A percentile compares a stretch with the other conserved stretches of the same genome.
phyloP scores from a whole-genome alignment of 2,329 filamentous ascomycete genomes.

The Hortaea werneckii region DNA sequence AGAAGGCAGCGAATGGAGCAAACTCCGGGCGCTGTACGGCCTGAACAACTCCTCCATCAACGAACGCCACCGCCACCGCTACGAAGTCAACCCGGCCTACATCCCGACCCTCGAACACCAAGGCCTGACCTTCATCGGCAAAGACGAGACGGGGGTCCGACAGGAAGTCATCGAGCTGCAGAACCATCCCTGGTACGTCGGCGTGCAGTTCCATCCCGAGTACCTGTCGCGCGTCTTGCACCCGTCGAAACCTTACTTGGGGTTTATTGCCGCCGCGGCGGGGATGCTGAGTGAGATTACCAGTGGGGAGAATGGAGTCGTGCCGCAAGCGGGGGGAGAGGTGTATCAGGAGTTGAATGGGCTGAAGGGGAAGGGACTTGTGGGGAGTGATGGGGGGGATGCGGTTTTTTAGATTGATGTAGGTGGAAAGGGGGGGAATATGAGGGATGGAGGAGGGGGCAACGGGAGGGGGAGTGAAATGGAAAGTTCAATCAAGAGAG shows the following conservation, averaged over 20 bases:
- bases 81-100: constrained; percentile 78
- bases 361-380: constrained; percentile 3
- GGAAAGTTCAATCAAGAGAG: no score
- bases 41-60: constrained; percentile 32
- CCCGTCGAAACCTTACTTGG: constrained; percentile 67
- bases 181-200: constrained; percentile 76
- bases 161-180: constrained; percentile 78
- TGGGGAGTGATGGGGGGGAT: constrained; percentile 3
- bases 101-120: constrained; percentile 57
- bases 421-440: no score
- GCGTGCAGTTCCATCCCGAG: constrained; percentile 83
- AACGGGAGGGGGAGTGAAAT: no score
- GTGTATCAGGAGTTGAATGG: constrained; percentile 1
- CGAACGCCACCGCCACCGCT: constrained; percentile 80
- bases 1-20: constrained; percentile 63
- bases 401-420: no score
- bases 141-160: constrained; percentile 65
- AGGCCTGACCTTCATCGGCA: constrained; percentile 67
- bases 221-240: constrained; percentile 66
- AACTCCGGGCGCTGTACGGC: constrained; percentile 66
- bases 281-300: constrained; percentile 50
- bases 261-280: constrained; percentile 70
- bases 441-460: no score
- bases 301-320: not conserved
- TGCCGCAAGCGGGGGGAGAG: not conserved